Evolutionary conservation across 106 monocot species (phyloP).

Genomic region (Dendrobium officinale): DNA sequence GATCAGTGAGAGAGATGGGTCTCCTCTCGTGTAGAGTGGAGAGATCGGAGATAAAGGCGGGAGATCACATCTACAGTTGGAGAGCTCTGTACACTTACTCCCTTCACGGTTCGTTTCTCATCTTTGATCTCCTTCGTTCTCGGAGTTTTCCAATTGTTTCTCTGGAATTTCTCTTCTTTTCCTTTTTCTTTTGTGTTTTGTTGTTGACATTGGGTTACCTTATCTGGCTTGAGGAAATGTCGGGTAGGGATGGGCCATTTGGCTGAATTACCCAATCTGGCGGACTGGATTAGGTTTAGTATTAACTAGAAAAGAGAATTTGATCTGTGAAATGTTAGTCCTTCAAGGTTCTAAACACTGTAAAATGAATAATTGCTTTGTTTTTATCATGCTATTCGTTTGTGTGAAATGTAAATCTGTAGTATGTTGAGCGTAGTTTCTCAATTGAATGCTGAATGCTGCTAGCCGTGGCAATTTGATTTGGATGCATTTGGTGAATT

Average conservation of each 20-base stretch:
- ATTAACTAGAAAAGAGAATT: background rate
- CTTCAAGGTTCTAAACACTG: background rate
- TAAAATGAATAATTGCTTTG: background rate
- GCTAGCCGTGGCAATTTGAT: background rate
- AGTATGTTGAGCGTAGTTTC: background rate
- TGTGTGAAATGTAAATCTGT: background rate
- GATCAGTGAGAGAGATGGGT: conserved; percentile 69
- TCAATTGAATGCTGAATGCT: background rate
- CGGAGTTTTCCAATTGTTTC: background rate
- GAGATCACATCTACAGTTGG: conserved; percentile 98
- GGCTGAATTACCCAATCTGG: background rate
- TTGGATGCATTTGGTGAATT: background rate
- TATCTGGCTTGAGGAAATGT: background rate
- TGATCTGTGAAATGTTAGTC: background rate
- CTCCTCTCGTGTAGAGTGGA: conserved; percentile 73
- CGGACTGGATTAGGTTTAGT: background rate
- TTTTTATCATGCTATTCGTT: background rate
- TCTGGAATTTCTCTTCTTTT: background rate
- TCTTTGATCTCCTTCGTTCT: background rate
- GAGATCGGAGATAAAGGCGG: conserved; percentile 64
- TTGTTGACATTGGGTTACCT: background rate
- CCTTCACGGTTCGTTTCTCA: conserved; percentile 60
- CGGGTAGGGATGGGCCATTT: background rate
- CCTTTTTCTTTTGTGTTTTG: background rate
- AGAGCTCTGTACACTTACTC: conserved; percentile 87